phyloP scores from a whole-genome alignment of 805 yeast species.

The Maudiozyma barnettii region DNA sequence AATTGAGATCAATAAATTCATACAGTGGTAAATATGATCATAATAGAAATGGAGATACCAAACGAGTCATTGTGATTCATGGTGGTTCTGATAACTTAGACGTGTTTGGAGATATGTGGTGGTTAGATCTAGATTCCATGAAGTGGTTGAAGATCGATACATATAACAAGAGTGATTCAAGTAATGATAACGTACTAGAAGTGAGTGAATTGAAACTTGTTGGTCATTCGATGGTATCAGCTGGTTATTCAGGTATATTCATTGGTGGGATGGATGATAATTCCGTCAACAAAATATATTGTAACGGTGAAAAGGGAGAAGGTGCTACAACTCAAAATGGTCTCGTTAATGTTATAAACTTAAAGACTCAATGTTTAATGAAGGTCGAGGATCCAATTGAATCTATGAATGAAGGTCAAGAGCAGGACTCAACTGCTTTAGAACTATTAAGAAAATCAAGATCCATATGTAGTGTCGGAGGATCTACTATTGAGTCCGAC shows the following conservation, averaged over 20 bases:
- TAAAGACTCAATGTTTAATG: conserved; percentile 16
- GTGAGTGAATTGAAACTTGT: conserved; percentile 17
- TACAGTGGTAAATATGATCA: not conserved
- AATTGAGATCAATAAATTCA: not conserved
- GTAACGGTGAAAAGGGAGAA: not conserved
- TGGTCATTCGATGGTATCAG: conserved; percentile 22
- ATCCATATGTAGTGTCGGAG: conserved; percentile 8
- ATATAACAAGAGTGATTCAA: conserved; percentile 8
- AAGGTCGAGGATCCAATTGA: not conserved
- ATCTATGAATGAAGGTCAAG: not conserved
- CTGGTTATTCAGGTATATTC: conserved; percentile 17
- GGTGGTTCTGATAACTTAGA: conserved; percentile 32
- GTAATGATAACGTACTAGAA: conserved; percentile 5
- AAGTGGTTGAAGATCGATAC: conserved; percentile 30
- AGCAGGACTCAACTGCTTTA: not conserved
- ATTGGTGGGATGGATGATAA: conserved; percentile 23
- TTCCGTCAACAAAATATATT: conserved; percentile 15
- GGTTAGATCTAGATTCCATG: conserved; percentile 37
- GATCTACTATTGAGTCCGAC: conserved; percentile 11
- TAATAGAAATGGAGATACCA: not conserved
- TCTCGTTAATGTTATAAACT: conserved; percentile 16
- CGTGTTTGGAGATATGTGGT: conserved; percentile 43
- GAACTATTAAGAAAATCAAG: not conserved
- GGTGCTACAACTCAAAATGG: conserved; percentile 7
- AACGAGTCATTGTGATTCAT: conserved; percentile 25